Evolutionary conservation across 306 rosid genomes (phyloP), one percentile per base, ranked within the genome.

Genomic region (Quercus wislizeni): DNA sequence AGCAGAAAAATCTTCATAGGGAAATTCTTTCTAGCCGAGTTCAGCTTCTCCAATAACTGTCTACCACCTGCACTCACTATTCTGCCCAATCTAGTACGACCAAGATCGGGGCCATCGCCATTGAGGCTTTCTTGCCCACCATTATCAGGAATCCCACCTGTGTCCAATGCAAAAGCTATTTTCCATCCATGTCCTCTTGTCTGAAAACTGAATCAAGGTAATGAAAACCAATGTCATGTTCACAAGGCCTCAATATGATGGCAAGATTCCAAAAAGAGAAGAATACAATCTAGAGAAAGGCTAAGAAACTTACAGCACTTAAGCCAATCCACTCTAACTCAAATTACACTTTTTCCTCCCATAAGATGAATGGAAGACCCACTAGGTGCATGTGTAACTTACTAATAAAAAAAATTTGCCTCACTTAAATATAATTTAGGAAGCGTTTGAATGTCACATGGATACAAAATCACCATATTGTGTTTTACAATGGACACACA

Each of bases 71-170:
- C 93, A 65, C 78, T 81, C 80, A 91, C 88, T 84, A 93, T 93
- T 87, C 98, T 83, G 78, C 98, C 98, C 89, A 95, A 89, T 68
- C 99, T 90, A 56, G 98, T 95, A 52, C 96, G 81, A 10, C 94
- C 93, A 49, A 94, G 88, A 87, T 77, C 76, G 51, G 97, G 84
- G 76, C 85, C 69, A 10, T 88, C 78, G 49, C 85, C 91, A 14
- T 90, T 62, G 83, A 82, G n/a, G 76, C 82, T 79, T 80, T 90
- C 90, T 78, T 89, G 90, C 67, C 86, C 93, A 64, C 90, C 92
- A 73, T 87, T 86, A 70, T 85, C 87, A 33, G 98, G 79, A 61
- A 89, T 77, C 76, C 93, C 99, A 46, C 88, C 92, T 11, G 97
- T 91, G 91, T 95, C 89, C 89, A 93, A 83, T 75, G 98, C 93